phyloP scores from a whole-genome alignment of 768 basidiomycete genomes.

The Agaricus sinodeliciosus region DNA sequence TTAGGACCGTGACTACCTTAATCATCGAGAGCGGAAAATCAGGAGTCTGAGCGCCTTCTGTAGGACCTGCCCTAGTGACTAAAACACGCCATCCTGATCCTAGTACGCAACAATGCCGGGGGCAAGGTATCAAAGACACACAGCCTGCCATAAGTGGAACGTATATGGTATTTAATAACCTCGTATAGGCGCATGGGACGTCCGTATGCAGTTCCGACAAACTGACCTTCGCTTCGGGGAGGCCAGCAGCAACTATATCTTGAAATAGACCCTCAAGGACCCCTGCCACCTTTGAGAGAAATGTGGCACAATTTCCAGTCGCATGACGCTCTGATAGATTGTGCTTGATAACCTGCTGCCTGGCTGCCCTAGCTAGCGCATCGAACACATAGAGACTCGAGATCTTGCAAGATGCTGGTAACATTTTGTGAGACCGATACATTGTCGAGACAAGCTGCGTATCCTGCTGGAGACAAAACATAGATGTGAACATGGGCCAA shows the following conservation, averaged over 20 bases:
- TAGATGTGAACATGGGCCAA: neutral
- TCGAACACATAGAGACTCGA: constrained; percentile 92
- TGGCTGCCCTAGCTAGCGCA: constrained; percentile 82
- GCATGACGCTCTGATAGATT: constrained; percentile 43
- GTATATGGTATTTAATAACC: neutral
- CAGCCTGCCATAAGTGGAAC: neutral
- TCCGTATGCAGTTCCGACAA: constrained; percentile 7
- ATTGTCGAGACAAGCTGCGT: constrained; percentile 83
- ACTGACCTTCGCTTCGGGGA: constrained; percentile 84
- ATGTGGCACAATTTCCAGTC: constrained; percentile 72
- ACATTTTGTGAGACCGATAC: constrained; percentile 82
- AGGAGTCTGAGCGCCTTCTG: constrained; percentile 9
- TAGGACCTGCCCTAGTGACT: constrained; percentile 4
- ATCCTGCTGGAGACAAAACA: constrained; percentile 51
- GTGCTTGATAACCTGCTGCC: constrained; percentile 59
- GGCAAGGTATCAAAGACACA: neutral
- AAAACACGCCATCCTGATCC: constrained; percentile 13
- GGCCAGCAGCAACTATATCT: constrained; percentile 67
- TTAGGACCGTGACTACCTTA: constrained; percentile 30
- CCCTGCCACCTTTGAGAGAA: constrained; percentile 85
- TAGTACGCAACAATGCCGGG: constrained; percentile 10
- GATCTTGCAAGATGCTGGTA: constrained; percentile 64
- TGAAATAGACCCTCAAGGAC: constrained; percentile 84
- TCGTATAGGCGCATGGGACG: neutral
- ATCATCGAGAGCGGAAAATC: constrained; percentile 12